Conservation (phyloP, 75 land plant genomes). For the Selaginella moellendorffii region DNA sequence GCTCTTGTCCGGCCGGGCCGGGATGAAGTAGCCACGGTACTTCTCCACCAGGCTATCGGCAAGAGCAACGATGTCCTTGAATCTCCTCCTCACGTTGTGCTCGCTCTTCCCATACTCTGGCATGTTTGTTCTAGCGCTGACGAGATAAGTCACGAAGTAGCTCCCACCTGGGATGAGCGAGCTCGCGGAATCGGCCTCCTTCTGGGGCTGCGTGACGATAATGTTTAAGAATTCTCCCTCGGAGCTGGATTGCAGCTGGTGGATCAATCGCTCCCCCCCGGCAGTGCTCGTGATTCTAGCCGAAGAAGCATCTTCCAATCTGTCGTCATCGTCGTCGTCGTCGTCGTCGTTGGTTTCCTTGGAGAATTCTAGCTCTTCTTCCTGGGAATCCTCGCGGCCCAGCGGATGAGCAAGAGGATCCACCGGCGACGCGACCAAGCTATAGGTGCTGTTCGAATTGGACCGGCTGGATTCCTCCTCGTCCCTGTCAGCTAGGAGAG, state of each 20-base stretch:
- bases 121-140: slow-evolving; percentile 16
- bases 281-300: background rate
- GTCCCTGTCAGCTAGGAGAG: too few relatives aligned
- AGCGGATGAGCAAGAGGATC: too few relatives aligned
- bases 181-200: slow-evolving; percentile 11
- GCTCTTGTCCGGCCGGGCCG: slow-evolving; percentile 23
- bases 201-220: slow-evolving; percentile 19
- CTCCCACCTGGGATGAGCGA: slow-evolving; percentile 22
- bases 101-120: slow-evolving; percentile 18
- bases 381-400: too few relatives aligned
- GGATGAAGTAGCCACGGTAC: slow-evolving; percentile 23
- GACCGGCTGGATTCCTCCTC: too few relatives aligned
- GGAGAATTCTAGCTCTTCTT: too few relatives aligned
- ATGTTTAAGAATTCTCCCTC: slow-evolving; percentile 31
- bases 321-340: background rate
- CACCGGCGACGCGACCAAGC: too few relatives aligned
- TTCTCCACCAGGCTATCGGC: slow-evolving; percentile 23
- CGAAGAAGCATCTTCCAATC: background rate
- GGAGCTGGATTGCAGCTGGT: slow-evolving; percentile 6
- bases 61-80: slow-evolving; percentile 23
- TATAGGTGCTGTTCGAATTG: too few relatives aligned
- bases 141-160: slow-evolving; percentile 19
- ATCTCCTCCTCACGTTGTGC: slow-evolving; percentile 16
- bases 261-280: background rate
- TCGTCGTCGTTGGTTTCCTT: too few relatives aligned